Conservation (phyloP, 768 basidiomycete species). For the Tulasnella sp. region DNA sequence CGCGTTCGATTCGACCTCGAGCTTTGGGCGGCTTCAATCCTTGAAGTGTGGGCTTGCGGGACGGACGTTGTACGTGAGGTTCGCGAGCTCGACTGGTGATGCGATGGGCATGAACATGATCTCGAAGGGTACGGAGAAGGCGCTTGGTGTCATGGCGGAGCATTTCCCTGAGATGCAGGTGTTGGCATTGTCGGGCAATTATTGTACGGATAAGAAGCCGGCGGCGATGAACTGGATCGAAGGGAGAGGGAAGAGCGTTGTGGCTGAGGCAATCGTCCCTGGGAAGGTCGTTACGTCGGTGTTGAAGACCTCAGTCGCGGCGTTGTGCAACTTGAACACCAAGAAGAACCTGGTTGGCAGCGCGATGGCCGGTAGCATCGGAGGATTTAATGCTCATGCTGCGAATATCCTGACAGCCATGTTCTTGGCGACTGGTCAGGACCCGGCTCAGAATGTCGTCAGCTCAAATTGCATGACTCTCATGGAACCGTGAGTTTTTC, state of each 20-base stretch:
- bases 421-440: constrained; percentile 94
- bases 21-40: constrained; percentile 77
- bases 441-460: constrained; percentile 98
- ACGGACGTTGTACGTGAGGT: constrained; percentile 83
- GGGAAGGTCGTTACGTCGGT: constrained; percentile 81
- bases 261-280: constrained; percentile 88
- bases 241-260: constrained; percentile 94
- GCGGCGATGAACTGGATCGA: constrained; percentile 99
- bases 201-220: constrained; percentile 99
- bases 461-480: constrained; percentile 97
- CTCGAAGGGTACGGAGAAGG: constrained; percentile 93
- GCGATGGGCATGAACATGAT: constrained; percentile 99
- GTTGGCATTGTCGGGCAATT: constrained; percentile 89
- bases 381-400: constrained; percentile 98
- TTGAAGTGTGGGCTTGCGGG: constrained; percentile 89
- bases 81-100: constrained; percentile 90
- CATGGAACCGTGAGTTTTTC: constrained; percentile 83
- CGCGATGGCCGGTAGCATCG: constrained; percentile 96
- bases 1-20: constrained; percentile 89
- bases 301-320: constrained; percentile 88
- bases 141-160: constrained; percentile 63
- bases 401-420: constrained; percentile 94
- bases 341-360: constrained; percentile 98
- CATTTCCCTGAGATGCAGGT: constrained; percentile 87
- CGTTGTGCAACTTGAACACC: constrained; percentile 77